These are phyloP conservation scores for Rhodotorula sp. DNA, from an alignment of 1,284 basidiomycete species.

Conservation along the genomic window DNA sequence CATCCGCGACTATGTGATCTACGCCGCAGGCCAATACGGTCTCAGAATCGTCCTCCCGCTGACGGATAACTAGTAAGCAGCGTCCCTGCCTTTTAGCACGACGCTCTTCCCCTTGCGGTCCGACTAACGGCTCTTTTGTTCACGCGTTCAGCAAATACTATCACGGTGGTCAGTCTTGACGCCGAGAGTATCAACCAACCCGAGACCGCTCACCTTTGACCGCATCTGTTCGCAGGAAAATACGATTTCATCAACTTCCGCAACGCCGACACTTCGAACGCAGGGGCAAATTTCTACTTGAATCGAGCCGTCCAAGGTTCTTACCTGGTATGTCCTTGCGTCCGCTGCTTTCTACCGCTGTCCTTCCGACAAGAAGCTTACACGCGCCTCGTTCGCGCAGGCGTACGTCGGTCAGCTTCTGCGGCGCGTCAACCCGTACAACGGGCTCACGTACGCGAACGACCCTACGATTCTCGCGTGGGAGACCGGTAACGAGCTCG, in stretches of 20 bases:
- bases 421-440: constrained; percentile 32
- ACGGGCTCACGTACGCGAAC: constrained; percentile 29
- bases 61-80: constrained; percentile 28
- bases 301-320: constrained; percentile 4
- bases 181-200: not conserved
- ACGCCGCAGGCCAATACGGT: constrained; percentile 34
- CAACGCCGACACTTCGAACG: not conserved
- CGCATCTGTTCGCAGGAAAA: constrained; percentile 17
- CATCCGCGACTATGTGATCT: constrained; percentile 26
- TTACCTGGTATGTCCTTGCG: constrained; percentile 1
- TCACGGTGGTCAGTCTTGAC: not conserved
- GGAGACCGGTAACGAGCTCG: constrained; percentile 41
- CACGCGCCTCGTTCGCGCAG: not conserved
- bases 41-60: constrained; percentile 23
- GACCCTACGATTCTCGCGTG: constrained; percentile 41
- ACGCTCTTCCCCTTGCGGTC: not conserved
- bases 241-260: constrained; percentile 26
- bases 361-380: no score
- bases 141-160: not conserved
- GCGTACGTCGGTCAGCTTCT: constrained; percentile 11
- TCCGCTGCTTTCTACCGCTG: not conserved
- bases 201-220: no score
- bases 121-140: not conserved
- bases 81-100: no score
- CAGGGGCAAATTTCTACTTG: constrained; percentile 16